These are phyloP conservation scores for Termitomyces sp. DNA, from an alignment of 768 basidiomycete species.

Conservation along the genomic window DNA sequence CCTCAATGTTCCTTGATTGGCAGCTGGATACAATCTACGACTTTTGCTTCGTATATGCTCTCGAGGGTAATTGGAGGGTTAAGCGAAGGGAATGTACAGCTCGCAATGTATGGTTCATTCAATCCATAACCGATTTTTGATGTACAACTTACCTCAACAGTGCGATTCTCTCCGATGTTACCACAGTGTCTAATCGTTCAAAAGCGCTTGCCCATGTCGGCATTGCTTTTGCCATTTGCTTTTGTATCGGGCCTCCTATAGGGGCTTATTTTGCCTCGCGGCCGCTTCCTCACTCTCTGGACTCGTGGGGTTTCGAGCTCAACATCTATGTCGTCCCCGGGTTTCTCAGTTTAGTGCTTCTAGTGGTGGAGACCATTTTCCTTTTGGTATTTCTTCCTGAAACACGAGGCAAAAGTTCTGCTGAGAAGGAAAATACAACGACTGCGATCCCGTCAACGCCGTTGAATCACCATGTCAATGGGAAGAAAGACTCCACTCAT, in stretches of 20 bases:
- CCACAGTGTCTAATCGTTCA: slow-evolving; percentile 72
- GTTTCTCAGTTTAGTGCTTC: slow-evolving; percentile 68
- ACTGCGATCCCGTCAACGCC: slow-evolving; percentile 9
- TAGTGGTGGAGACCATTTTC: slow-evolving; percentile 77
- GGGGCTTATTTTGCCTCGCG: slow-evolving; percentile 95
- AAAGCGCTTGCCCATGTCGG: slow-evolving; percentile 89
- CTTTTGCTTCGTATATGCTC: slow-evolving; percentile 85
- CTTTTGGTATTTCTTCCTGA: slow-evolving; percentile 77
- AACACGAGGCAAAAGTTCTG: slow-evolving; percentile 53
- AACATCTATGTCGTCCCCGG: slow-evolving; percentile 95
- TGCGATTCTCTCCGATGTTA: slow-evolving; percentile 91
- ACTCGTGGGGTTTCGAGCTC: slow-evolving; percentile 53
- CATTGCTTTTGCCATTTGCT: slow-evolving; percentile 94
- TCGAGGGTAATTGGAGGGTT: slow-evolving; percentile 90
- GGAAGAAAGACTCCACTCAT: background rate
- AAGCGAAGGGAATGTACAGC: slow-evolving; percentile 95
- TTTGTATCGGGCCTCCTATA: slow-evolving; percentile 88
- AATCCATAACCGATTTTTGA: background rate
- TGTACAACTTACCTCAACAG: slow-evolving; percentile 31
- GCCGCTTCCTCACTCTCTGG: slow-evolving; percentile 59
- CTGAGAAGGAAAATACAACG: slow-evolving; percentile 13
- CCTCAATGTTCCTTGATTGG: background rate
- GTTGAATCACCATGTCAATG: background rate
- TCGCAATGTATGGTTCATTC: slow-evolving; percentile 69
- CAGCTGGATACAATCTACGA: slow-evolving; percentile 88